Evolutionary conservation across 1,284 basidiomycete species (phyloP).

Genomic region (Tylopilus sp.): DNA sequence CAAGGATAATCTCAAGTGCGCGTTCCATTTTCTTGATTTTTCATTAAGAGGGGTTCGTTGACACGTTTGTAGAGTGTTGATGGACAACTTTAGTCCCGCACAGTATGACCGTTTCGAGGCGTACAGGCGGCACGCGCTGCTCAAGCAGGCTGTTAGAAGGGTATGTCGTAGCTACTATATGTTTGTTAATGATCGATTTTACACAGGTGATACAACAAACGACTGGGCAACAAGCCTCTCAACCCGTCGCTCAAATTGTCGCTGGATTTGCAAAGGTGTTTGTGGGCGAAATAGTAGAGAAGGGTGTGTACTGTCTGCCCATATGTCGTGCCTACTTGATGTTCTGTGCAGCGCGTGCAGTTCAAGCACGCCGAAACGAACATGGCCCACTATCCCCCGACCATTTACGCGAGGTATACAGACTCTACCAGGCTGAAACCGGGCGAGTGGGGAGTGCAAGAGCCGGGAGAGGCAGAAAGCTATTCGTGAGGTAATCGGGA

Average conservation of each 20-base stretch:
- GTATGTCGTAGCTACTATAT: slow-evolving; percentile 48
- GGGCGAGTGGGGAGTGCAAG: slow-evolving; percentile 82
- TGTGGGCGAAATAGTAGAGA: slow-evolving; percentile 92
- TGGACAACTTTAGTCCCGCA: slow-evolving; percentile 86
- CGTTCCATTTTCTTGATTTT: slow-evolving; percentile 6
- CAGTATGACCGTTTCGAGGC: slow-evolving; percentile 93
- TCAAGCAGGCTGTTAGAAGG: slow-evolving; percentile 86
- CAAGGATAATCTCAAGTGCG: slow-evolving; percentile 85
- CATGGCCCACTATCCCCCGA: slow-evolving; percentile 86
- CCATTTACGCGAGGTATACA: slow-evolving; percentile 89
- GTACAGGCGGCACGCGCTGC: slow-evolving; percentile 85
- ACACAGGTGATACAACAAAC: slow-evolving; percentile 86
- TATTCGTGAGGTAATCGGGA: slow-evolving; percentile 61
- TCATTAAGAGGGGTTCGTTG: slow-evolving; percentile 1
- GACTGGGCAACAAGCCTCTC: slow-evolving; percentile 83
- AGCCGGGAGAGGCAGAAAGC: slow-evolving; percentile 69
- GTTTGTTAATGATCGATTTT: neutral
- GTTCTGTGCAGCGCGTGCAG: slow-evolving; percentile 69
- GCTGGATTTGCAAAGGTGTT: slow-evolving; percentile 93
- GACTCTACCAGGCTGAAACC: slow-evolving; percentile 84
- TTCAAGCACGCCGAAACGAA: slow-evolving; percentile 80
- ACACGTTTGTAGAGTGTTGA: slow-evolving; percentile 71
- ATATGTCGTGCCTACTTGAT: neutral
- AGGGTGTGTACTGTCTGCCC: slow-evolving; percentile 60
- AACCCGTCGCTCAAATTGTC: slow-evolving; percentile 88